phyloP scores from a whole-genome alignment of 164 flowering plant genomes.

The Litsea cubeba region DNA sequence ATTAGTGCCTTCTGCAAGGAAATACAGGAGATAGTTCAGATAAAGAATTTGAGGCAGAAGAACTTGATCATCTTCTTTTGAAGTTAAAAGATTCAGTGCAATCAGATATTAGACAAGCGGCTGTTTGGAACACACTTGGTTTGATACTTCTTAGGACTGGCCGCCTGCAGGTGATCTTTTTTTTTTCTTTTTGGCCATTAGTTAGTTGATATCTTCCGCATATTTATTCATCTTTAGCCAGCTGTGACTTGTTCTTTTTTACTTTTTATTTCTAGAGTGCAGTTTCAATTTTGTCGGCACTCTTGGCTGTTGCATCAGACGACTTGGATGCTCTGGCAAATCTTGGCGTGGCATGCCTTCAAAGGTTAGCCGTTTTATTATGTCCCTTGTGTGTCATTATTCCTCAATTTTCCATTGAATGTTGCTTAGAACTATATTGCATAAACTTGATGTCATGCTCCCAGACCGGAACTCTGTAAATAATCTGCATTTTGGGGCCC shows the following conservation, averaged over 20 bases:
- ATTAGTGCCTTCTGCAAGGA: conserved; percentile 76
- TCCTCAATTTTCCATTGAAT: background rate
- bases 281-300: conserved; percentile 64
- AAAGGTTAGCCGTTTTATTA: conserved; percentile 38
- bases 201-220: background rate
- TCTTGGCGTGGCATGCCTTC: conserved; percentile 84
- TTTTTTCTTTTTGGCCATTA: background rate
- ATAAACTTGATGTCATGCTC: no score
- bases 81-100: conserved; percentile 71
- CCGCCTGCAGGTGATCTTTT: conserved; percentile 56
- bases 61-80: conserved; percentile 61
- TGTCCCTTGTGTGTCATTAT: background rate
- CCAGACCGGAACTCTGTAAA: no score
- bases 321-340: conserved; percentile 87
- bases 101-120: conserved; percentile 70
- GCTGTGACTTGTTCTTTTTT: background rate
- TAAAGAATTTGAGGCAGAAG: conserved; percentile 68
- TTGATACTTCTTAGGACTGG: conserved; percentile 74
- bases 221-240: background rate
- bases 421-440: background rate
- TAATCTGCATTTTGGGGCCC: no score
- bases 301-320: conserved; percentile 56
- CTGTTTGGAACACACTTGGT: conserved; percentile 88
- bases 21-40: conserved; percentile 52
- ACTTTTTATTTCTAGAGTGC: conserved; percentile 47